Evolutionary conservation across 768 basidiomycete species (phyloP), one percentile per base, ranked within the genome.

Genomic region (Lactarius pseudohatsudake): DNA sequence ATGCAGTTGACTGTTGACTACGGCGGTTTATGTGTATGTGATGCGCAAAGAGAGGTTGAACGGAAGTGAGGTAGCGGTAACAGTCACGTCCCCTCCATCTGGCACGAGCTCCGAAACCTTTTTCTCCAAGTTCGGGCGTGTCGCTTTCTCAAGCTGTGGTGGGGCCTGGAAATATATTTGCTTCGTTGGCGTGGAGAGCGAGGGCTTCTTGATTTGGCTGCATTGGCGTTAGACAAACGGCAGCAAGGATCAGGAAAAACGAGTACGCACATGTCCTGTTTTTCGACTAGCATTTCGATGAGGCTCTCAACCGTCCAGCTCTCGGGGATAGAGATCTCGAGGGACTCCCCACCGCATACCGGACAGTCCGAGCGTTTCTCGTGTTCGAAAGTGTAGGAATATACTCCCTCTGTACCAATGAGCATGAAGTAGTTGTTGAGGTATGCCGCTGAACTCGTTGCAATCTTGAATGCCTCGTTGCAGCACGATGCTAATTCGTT

Each of bases 381-480:
- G 74, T 96, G 92, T 78, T 97, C 88, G 74, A 98, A 99, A 0
- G 97, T 98, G 78, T 92, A 96, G 2, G 96, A 95, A 78, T 99
- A 99, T 11, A 98, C 86, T 28, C 94, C 91, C 61, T 98, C 95
- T 10, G 94, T 98, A 40, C 97, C 97, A 67, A 96, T 94, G 64
- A 98, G 84, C 95, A 98, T 94, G 78, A 98, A 97, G 76, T 98
- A 99, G 76, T 98, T 98, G 78, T 96, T 92, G 62, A 99, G 82
- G 75, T 88, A 96, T 5, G 95, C 93, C 0, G 96, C 96, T 28
- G 92, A 93, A 69, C 88, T 92, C 0, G 97, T 98, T 28, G 94
- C 96, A 66, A 99, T 94, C 79, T 99, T 99, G 82, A 99, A 96
- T 18, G 97, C 97, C 77, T 99, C 97, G 72, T 97, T 98, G 74